These are phyloP conservation scores for Mycena chlorophos DNA, from an alignment of 768 basidiomycete genomes.

Conservation along the genomic window DNA sequence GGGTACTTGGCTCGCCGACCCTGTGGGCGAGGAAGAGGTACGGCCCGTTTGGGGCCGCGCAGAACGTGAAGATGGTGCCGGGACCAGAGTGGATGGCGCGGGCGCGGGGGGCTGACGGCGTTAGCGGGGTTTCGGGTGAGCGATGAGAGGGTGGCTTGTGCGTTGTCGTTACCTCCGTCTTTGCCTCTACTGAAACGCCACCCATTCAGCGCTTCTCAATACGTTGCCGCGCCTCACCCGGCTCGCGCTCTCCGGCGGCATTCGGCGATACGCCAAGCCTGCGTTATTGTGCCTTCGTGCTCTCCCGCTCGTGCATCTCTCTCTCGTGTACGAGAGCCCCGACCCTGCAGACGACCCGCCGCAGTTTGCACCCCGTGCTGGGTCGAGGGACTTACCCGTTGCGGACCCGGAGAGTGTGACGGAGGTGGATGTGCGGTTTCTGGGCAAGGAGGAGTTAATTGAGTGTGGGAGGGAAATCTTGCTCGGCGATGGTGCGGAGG, in stretches of 20 bases:
- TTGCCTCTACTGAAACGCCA: background rate
- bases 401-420: too few relatives aligned
- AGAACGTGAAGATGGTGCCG: background rate
- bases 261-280: background rate
- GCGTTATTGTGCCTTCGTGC: background rate
- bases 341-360: background rate
- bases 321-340: background rate
- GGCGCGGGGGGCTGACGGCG: background rate
- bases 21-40: background rate
- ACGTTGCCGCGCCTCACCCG: background rate
- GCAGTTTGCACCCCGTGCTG: background rate
- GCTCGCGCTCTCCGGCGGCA: background rate
- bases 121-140: background rate
- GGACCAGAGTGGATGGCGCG: too few relatives aligned
- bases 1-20: background rate
- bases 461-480: background rate
- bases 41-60: background rate
- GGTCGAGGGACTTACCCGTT: background rate
- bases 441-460: background rate
- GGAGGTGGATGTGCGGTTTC: background rate
- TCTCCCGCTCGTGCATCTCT: background rate
- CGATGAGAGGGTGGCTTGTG: background rate
- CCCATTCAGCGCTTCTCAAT: background rate
- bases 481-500: background rate
- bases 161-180: background rate